Base-by-base conservation (phyloP, 2,329 filamentous ascomycete genomes). In the Talaromyces rugulosus region DNA sequence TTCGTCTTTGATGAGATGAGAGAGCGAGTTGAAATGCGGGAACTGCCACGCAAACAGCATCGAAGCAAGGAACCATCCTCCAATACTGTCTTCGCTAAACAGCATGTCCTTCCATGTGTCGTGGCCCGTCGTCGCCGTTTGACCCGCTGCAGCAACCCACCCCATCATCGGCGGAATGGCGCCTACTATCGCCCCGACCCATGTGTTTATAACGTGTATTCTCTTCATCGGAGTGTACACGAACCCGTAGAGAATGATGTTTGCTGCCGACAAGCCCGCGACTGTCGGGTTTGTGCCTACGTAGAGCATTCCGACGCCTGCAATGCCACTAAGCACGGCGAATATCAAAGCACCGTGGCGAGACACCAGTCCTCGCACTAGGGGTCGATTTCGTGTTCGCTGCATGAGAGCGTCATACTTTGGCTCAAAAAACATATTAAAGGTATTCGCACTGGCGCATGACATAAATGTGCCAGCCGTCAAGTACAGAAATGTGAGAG, bases 351-450 rank as follows among this genome's bases (percentile, higher is more conserved):
- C 95, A 18, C 84, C 86, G 31, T 87, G 85, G 4, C 83, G 82
- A 40, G 87, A 88, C 47, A 99, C 81, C 1, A 99, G 85, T 7
- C 87, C 87, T 55, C 95, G 86, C 3, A 97, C 95, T 0, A 99
- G 82, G 0, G 95, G 95, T 4, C 95, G 81, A 69, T 97, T 97
- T 31, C 91, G 85, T 2, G 95, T 99, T n/a, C 95, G 87, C 40
- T 85, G 88, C 95, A 99, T 99, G 70, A 90, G 87, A 53, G 92
- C 91, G 75, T 99, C 95, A 72, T 93, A 93, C 63, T 88, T 83
- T 9, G 88, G 90, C 77, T 99, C 95, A 77, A 97, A 92, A 62
- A 97, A 87, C 95, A 99, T 99, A 77, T 99, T 99, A 67, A 98
- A 82, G 1, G 95, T 87, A 74, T 99, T 99, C 51, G 95, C 95